Percentiles rank a stretch among this genome's conserved stretches.
phyloP scores from a whole-genome alignment of 2,329 filamentous ascomycete genomes.

The Malbranchea zuffiana region DNA sequence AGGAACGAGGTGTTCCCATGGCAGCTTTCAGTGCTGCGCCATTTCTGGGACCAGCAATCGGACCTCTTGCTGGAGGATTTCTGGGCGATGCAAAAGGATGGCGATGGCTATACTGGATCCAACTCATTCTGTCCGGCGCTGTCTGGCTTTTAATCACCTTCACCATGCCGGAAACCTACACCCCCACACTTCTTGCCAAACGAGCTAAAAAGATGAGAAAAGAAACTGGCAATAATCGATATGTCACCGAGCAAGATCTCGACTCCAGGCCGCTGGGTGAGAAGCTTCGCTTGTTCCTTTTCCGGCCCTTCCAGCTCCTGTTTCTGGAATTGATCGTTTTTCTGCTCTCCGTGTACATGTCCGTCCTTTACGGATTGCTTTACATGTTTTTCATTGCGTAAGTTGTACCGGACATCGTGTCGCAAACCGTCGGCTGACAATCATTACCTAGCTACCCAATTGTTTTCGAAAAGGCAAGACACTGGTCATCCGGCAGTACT shows the following conservation, averaged over 20 bases:
- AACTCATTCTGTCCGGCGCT: slow-evolving; percentile 60
- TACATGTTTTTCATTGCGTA: slow-evolving; percentile 44
- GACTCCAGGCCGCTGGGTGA: slow-evolving; percentile 59
- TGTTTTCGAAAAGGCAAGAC: slow-evolving; percentile 69
- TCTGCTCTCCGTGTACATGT: slow-evolving; percentile 76
- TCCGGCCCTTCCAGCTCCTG: slow-evolving; percentile 75
- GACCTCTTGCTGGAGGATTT: slow-evolving; percentile 66
- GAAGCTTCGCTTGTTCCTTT: slow-evolving; percentile 60
- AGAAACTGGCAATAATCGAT: slow-evolving; percentile 53
- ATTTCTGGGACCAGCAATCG: slow-evolving; percentile 69
- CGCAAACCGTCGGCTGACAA: slow-evolving; percentile 11
- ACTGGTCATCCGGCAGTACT: slow-evolving; percentile 60
- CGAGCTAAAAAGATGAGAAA: slow-evolving; percentile 63
- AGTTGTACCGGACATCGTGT: slow-evolving; percentile 22
- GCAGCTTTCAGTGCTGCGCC: slow-evolving; percentile 74
- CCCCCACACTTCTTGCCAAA: slow-evolving; percentile 61
- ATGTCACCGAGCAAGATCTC: slow-evolving; percentile 71
- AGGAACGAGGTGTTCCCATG: slow-evolving; percentile 79
- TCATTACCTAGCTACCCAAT: slow-evolving; percentile 36
- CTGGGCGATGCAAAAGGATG: slow-evolving; percentile 59
- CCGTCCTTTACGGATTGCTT: slow-evolving; percentile 49
- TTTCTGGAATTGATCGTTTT: slow-evolving; percentile 78
- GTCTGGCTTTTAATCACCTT: slow-evolving; percentile 70
- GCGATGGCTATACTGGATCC: slow-evolving; percentile 82
- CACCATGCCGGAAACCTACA: slow-evolving; percentile 84